phyloP scores from a whole-genome alignment of 305 asterid genomes.

The Fraxinus paxiana region DNA sequence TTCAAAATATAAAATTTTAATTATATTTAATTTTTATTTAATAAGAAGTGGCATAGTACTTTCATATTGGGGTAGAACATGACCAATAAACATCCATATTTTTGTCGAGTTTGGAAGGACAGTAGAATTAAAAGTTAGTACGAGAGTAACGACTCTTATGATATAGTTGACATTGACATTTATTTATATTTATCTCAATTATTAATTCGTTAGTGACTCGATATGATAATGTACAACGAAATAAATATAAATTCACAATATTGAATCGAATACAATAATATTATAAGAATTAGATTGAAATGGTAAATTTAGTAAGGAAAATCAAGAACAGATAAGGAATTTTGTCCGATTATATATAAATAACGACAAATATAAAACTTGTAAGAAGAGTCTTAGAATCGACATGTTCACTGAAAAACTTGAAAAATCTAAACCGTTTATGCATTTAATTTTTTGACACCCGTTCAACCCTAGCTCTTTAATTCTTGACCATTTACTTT shows the following conservation, averaged over 20 bases:
- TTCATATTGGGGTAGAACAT: background rate
- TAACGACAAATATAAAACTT: background rate
- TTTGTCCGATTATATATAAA: background rate
- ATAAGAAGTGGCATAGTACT: background rate
- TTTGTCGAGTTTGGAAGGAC: background rate
- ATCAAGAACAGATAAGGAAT: background rate
- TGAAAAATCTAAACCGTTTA: background rate
- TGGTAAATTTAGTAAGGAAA: background rate
- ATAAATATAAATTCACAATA: background rate
- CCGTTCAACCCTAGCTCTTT: background rate
- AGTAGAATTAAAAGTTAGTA: background rate
- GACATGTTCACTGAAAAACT: background rate
- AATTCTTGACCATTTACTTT: background rate
- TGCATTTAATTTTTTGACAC: background rate
- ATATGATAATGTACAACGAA: background rate
- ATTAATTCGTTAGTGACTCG: background rate
- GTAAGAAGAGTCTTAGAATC: background rate
- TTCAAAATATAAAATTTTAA: background rate
- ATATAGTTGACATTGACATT: background rate
- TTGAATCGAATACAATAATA: background rate
- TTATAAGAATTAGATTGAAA: background rate
- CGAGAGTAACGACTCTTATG: background rate
- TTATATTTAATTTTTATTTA: background rate
- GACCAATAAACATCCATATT: background rate
- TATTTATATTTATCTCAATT: background rate